Conservation (phyloP, 768 basidiomycete genomes). For the Termitomyces sp. region DNA sequence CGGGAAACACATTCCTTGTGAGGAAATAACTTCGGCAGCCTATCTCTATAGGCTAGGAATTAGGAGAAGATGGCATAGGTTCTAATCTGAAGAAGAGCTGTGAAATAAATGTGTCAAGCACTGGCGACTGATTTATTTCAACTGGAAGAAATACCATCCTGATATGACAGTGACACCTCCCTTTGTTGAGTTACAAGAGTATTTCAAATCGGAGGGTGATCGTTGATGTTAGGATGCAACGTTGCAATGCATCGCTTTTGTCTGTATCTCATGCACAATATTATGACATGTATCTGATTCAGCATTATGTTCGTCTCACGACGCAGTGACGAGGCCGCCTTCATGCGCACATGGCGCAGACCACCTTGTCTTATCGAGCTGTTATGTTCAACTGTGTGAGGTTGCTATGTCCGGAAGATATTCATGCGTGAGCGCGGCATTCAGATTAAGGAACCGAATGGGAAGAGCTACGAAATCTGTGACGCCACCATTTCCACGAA, state of each 20-base stretch:
- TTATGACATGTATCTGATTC: too few relatives aligned
- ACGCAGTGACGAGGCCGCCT: neutral
- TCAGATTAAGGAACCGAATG: too few relatives aligned
- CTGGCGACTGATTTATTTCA: neutral
- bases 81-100: neutral
- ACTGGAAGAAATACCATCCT: neutral
- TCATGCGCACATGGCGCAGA: neutral
- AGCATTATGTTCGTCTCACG: neutral
- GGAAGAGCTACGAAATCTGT: too few relatives aligned
- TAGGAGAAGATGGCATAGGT: neutral
- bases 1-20: neutral
- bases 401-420: too few relatives aligned
- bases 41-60: neutral
- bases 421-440: too few relatives aligned
- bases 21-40: neutral
- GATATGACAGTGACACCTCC: neutral
- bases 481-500: neutral
- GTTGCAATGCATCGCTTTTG: too few relatives aligned
- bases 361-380: neutral
- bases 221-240: too few relatives aligned
- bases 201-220: neutral
- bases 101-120: neutral
- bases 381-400: too few relatives aligned
- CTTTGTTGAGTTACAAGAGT: neutral
- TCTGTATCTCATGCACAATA: too few relatives aligned